Conservation (phyloP, 352 stramenopile species). For the Phytopythium kandeliae region DNA sequence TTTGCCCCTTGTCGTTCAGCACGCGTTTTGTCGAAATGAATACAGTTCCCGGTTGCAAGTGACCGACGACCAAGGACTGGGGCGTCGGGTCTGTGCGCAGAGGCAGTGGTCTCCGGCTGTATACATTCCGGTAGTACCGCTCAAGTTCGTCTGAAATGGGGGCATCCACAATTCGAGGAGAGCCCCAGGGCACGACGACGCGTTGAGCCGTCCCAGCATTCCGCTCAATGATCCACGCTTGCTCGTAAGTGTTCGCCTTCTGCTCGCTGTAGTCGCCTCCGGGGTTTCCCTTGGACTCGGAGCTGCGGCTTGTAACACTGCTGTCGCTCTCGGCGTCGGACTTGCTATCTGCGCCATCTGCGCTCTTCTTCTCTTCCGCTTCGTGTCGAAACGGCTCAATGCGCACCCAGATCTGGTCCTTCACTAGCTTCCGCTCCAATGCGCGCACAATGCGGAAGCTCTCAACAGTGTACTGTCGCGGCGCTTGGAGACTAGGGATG, state of each 20-base stretch:
- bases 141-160: slow-evolving; percentile 32
- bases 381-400: slow-evolving; percentile 21
- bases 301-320: background rate
- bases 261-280: slow-evolving; percentile 1
- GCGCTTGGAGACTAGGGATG: slow-evolving; percentile 57
- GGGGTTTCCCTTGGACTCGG: slow-evolving; percentile 2
- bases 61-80: slow-evolving; percentile 46
- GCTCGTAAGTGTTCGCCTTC: slow-evolving; percentile 13
- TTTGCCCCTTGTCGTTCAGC: slow-evolving; percentile 44
- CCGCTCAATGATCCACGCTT: slow-evolving; percentile 69
- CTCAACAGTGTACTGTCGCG: slow-evolving; percentile 38
- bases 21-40: slow-evolving; percentile 44
- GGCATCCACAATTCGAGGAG: slow-evolving; percentile 18
- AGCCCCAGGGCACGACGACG: slow-evolving; percentile 54
- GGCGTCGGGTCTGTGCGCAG: slow-evolving; percentile 38
- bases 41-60: slow-evolving; percentile 45
- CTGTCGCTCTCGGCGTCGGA: slow-evolving; percentile 6
- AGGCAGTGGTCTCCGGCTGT: slow-evolving; percentile 44
- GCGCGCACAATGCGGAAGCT: slow-evolving; percentile 49
- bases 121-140: slow-evolving; percentile 70
- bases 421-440: slow-evolving; percentile 62
- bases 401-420: slow-evolving; percentile 69
- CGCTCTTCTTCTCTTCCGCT: slow-evolving; percentile 5
- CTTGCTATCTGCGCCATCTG: slow-evolving; percentile 10
- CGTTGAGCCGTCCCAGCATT: slow-evolving; percentile 66